Percentiles rank a stretch among this genome's conserved stretches.
Evolutionary conservation across 768 basidiomycete species (phyloP).

Genomic region (Imleria badia): DNA sequence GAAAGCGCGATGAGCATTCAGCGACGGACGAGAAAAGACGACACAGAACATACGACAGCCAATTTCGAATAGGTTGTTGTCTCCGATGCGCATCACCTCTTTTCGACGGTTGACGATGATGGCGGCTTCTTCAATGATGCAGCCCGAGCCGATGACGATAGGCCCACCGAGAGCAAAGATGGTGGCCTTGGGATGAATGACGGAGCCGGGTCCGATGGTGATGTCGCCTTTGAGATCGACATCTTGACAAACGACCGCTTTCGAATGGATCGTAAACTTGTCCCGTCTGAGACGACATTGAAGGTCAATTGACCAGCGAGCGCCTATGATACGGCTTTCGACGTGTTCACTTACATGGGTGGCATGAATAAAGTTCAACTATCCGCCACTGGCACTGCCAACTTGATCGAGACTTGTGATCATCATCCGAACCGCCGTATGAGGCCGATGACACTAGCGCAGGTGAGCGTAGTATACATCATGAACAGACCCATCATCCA

Average conservation of each 20-base stretch:
- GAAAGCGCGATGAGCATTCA: background rate
- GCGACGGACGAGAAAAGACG: background rate
- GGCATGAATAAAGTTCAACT: slow-evolving; percentile 21
- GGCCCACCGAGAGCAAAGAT: slow-evolving; percentile 89
- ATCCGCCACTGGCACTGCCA: too few species aligned
- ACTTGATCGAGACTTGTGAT: too few species aligned
- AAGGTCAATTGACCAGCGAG: background rate
- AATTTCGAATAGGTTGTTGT: slow-evolving; percentile 93
- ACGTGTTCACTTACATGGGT: slow-evolving; percentile 27
- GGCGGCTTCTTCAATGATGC: slow-evolving; percentile 89
- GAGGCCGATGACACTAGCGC: too few species aligned
- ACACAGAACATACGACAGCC: slow-evolving; percentile 70
- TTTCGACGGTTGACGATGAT: slow-evolving; percentile 90
- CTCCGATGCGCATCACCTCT: slow-evolving; percentile 88
- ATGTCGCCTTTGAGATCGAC: slow-evolving; percentile 94
- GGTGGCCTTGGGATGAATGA: slow-evolving; percentile 92
- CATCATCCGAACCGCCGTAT: too few species aligned
- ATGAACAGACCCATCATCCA: too few species aligned
- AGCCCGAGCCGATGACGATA: slow-evolving; percentile 84
- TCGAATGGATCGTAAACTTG: slow-evolving; percentile 88
- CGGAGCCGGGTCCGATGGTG: slow-evolving; percentile 87
- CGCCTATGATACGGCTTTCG: background rate
- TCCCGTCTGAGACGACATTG: slow-evolving; percentile 64
- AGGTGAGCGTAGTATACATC: too few species aligned
- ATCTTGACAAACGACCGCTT: slow-evolving; percentile 89